Evolutionary conservation across 495 filamentous ascomycete species (phyloP), one percentile per base, ranked within the genome.

Genomic region (Podospora appendiculata): DNA sequence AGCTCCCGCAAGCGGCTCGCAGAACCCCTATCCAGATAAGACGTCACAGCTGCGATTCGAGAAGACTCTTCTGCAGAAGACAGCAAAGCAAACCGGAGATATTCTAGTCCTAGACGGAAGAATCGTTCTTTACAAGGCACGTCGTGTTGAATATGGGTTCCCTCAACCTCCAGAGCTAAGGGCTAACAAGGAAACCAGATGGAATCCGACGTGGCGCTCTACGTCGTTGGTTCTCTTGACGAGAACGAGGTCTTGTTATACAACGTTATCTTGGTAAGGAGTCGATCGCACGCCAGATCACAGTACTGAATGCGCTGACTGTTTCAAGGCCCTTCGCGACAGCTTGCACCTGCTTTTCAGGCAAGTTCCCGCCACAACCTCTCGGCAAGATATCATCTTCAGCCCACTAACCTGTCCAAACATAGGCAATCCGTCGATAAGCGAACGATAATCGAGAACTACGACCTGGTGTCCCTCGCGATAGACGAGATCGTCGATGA

Each of bases 181-280:
- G 11, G 38, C 8, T 40, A 11, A 40, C 38, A 40, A 40, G 38
- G 38, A 40, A 25, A 35, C 78, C 97, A 97, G 81, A 85, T 85
- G 72, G 93, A 98, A 76, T 88, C 87, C 58, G 93, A 99, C 70
- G 89, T 99, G 32, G 94, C 95, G 83, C 78, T 98, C 50, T 98
- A 96, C 65, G 90, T 96, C 25, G 88, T 98, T 8, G 63, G 63
- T 45, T 84, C 88, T 43, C 79, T 85, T 8, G 90, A 96, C 32
- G 93, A 99, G 75, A 99, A 96, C 66, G 93, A 99, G 72, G 88
- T 99, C 17, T 69, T 99, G 69, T 78, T 99, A 47, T 97, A 94
- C 73, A 93, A 90, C 62, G 91, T 95, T 14, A 80, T 96, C 42
- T 69, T 96, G 51, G 25, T 25, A 25, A 25, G 25, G 25, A 25